Conservation (phyloP, 78 protist species). For the Dictyostelium brefeldianum region DNA sequence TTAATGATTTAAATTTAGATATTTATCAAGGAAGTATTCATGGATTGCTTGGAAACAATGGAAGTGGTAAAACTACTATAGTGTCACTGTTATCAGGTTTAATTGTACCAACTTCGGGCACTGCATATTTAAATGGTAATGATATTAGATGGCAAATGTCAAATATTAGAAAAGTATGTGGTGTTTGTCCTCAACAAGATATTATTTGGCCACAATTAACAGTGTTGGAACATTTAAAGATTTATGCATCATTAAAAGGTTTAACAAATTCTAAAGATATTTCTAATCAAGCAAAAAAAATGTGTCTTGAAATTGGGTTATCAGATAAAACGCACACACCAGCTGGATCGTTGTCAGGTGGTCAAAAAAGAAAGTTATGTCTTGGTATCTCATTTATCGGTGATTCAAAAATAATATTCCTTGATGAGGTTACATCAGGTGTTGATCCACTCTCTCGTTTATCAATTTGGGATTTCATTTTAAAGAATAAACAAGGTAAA, state of each 20-base stretch:
- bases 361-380: constrained; percentile 89
- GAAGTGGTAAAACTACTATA: constrained; percentile 91
- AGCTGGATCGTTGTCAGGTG: constrained; percentile 80
- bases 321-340: constrained; percentile 53
- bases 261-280: constrained; percentile 3
- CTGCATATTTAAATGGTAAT: constrained; percentile 45
- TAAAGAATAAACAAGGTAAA: constrained; percentile 33
- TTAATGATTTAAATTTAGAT: constrained; percentile 41
- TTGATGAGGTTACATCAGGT: constrained; percentile 19
- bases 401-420: constrained; percentile 53
- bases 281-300: constrained; percentile 20
- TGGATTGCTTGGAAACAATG: constrained; percentile 88
- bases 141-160: constrained; percentile 26
- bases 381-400: constrained; percentile 90
- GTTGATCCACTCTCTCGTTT: constrained; percentile 57
- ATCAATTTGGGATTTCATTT: constrained; percentile 62
- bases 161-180: constrained; percentile 15
- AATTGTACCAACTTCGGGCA: constrained; percentile 56
- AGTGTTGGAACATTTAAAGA: constrained; percentile 74
- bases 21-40: constrained; percentile 55
- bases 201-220: constrained; percentile 60
- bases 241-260: constrained; percentile 73
- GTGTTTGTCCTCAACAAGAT: constrained; percentile 88
- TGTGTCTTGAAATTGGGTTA: constrained; percentile 55
- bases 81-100: constrained; percentile 91